Evolutionary conservation across 306 rosid genomes (phyloP), one percentile per base, ranked within the genome.

Genomic region (Cercis canadensis): DNA sequence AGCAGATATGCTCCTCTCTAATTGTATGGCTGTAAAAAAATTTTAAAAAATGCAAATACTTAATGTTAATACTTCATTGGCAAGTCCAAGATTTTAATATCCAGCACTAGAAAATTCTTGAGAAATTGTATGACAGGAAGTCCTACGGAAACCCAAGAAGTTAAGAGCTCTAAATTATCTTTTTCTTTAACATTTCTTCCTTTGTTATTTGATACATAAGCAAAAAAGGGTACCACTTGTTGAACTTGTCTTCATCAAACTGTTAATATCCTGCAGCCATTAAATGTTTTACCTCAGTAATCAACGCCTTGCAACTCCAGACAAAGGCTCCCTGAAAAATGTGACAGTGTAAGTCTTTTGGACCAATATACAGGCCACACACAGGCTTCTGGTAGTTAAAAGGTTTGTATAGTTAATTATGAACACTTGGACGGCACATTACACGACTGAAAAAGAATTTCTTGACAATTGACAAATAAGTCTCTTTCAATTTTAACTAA

Each of bases 261-360:
- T 33, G 15, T n/a, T 40, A 70, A 64, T 41, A 58, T 52, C 4
- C 33, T 53, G 56, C 11, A 78, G 46, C 55, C 68, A 57, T 55
- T 73, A 31, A 58, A 69, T 44, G 81, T 56, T 87, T 87, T 80
- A 93, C 98, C 97, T 90, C 97, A 53, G 90, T 79, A 57, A 93
- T 76, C 80, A 93, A 78, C 54, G 98, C 89, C 73, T 93, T 90
- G 82, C 94, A 84, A 78, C 89, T 93, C 98, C 98, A 93, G 78
- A 93, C 82, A 82, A 75, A 87, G 78, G 98, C 98, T 75, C 98
- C 98, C 97, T 93, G 90, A 63, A 85, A 74, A 64, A 67, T 62
- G 55, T 41, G 12, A 37, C 56, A 50, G 10, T 11, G 66, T 70
- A 72, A 81, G 70, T 53, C 46, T 47, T 62, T 66, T 24, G 63